Evolutionary conservation across 257 asterid genomes (phyloP).

Genomic region (Nicotiana noctiflora): DNA sequence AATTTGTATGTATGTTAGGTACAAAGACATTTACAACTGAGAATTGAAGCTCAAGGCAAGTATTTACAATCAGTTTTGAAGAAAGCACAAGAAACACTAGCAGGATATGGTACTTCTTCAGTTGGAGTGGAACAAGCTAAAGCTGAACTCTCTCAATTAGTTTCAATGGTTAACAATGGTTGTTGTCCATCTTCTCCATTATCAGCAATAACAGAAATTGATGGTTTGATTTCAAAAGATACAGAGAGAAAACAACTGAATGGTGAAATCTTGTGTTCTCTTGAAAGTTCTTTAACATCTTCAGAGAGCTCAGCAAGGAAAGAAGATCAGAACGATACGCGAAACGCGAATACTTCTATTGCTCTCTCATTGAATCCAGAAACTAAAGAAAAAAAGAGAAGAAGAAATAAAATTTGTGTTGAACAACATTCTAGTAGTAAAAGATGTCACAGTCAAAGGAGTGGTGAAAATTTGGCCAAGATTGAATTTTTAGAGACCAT

Average conservation of each 20-base stretch:
- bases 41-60: constrained; percentile 93
- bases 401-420: constrained; percentile 14
- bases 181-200: constrained; percentile 48
- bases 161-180: constrained; percentile 62
- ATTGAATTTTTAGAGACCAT: constrained; percentile 19
- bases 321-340: constrained; percentile 18
- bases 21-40: constrained; percentile 71
- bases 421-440: constrained; percentile 18
- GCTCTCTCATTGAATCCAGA: constrained; percentile 36
- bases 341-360: constrained; percentile 21
- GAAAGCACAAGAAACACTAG: constrained; percentile 75
- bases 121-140: constrained; percentile 55
- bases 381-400: constrained; percentile 23
- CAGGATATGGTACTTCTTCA: constrained; percentile 52
- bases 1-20: constrained; percentile 35
- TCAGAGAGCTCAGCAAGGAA: constrained; percentile 54
- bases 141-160: constrained; percentile 66
- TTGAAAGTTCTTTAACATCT: constrained; percentile 75
- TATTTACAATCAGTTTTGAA: constrained; percentile 74
- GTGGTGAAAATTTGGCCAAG: constrained; percentile 17
- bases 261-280: constrained; percentile 33
- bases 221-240: constrained; percentile 32
- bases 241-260: constrained; percentile 17
- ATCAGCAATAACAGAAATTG: constrained; percentile 60
- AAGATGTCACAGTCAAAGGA: constrained; percentile 15